Conservation (phyloP, 1,139 yeast genomes). For the Blastobotrys persicus region DNA sequence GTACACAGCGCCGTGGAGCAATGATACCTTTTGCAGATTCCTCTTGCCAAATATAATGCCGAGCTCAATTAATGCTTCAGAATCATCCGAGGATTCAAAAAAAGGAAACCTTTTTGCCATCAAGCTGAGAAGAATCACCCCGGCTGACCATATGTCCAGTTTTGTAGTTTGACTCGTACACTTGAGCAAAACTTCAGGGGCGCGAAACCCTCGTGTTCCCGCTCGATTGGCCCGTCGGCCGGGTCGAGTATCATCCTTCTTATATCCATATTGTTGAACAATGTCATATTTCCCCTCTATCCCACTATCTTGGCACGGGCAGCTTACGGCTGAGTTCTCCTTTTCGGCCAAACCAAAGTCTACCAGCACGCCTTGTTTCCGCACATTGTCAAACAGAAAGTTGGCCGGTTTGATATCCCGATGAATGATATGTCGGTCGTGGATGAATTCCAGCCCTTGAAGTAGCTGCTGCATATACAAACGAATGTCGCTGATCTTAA, state of each 20-base stretch:
- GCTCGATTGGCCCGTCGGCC: constrained; percentile 95
- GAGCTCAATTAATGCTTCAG: constrained; percentile 84
- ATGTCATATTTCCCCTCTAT: constrained; percentile 18
- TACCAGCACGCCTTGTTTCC: constrained; percentile 78
- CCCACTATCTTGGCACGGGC: constrained; percentile 27
- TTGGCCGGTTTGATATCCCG: constrained; percentile 90
- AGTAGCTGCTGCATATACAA: constrained; percentile 77
- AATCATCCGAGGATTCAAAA: constrained; percentile 86
- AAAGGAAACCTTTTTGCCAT: constrained; percentile 76
- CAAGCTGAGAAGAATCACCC: constrained; percentile 75
- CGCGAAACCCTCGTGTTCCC: constrained; percentile 95
- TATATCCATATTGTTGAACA: constrained; percentile 33
- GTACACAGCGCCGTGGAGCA: constrained; percentile 83
- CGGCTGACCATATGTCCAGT: constrained; percentile 91
- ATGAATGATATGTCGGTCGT: constrained; percentile 73
- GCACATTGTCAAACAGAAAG: constrained; percentile 73
- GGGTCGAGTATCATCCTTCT: constrained; percentile 50
- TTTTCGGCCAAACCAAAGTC: constrained; percentile 91
- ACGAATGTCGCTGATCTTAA: constrained; percentile 72
- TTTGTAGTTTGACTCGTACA: constrained; percentile 81
- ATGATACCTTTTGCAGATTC: constrained; percentile 73
- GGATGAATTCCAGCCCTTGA: constrained; percentile 73
- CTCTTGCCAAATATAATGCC: constrained; percentile 79
- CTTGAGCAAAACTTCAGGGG: constrained; percentile 88
- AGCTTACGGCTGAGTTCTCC: constrained; percentile 23